phyloP scores from a whole-genome alignment of 345 rosid species.

The Linum lewisii region DNA sequence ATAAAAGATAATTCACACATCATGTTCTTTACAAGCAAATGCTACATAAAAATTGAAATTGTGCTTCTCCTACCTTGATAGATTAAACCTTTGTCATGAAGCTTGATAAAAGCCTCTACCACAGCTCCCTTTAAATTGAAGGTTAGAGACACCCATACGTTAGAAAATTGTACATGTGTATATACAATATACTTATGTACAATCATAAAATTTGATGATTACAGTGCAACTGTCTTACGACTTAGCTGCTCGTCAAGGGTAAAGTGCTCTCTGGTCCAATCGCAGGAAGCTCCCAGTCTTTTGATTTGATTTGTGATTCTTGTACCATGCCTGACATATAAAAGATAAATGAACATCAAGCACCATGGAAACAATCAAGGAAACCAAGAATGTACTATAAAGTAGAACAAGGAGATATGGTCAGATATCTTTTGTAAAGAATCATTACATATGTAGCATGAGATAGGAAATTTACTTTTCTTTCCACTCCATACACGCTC shows the following conservation, averaged over 20 bases:
- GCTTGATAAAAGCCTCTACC: constrained; percentile 80
- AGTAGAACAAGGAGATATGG: neutral
- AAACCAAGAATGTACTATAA: neutral
- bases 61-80: constrained; percentile 52
- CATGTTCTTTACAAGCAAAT: neutral
- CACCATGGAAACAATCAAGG: constrained; percentile 5
- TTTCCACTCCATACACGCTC: constrained; percentile 95
- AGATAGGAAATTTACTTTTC: constrained; percentile 48
- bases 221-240: constrained; percentile 64
- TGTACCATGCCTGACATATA: constrained; percentile 74
- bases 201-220: neutral
- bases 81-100: constrained; percentile 89
- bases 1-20: neutral
- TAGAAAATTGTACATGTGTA: neutral
- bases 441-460: neutral
- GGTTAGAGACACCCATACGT: constrained; percentile 24
- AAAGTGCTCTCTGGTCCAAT: constrained; percentile 87
- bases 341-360: constrained; percentile 1
- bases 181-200: no score
- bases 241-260: constrained; percentile 97
- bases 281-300: constrained; percentile 98
- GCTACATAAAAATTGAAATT: constrained; percentile 7
- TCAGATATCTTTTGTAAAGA: neutral
- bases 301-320: constrained; percentile 88
- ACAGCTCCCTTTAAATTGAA: constrained; percentile 64